A percentile compares a stretch with the other conserved stretches of the same genome.
Conservation (phyloP, 2,329 filamentous ascomycete species). For the Diaporthe vaccinii region DNA sequence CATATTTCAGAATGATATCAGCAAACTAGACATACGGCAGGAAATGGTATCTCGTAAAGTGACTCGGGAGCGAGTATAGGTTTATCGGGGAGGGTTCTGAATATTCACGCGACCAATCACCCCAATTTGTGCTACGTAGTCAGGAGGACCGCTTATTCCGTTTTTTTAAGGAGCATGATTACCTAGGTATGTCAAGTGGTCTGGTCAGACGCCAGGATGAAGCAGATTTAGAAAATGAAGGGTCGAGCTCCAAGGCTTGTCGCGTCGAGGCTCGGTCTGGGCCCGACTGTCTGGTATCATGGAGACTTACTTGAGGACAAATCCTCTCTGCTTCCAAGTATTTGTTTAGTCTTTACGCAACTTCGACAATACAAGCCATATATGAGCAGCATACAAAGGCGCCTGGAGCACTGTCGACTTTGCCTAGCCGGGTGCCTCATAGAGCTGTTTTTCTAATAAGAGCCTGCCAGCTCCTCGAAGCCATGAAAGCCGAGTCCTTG, state of each 20-base stretch:
- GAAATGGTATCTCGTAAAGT: not conserved
- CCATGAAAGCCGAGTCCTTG: too few relatives aligned
- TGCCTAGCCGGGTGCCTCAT: not conserved
- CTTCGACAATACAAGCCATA: not conserved
- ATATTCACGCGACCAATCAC: not conserved
- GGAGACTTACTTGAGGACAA: not conserved
- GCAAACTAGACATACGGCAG: not conserved
- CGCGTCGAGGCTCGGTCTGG: not conserved
- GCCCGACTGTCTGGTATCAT: not conserved
- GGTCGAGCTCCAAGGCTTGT: not conserved
- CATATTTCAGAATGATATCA: rapidly evolving
- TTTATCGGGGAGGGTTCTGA: too few relatives aligned
- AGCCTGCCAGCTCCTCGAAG: not conserved
- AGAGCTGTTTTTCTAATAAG: not conserved
- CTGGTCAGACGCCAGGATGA: not conserved
- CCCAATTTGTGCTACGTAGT: not conserved
- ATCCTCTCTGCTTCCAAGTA: not conserved
- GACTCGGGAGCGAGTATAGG: not conserved
- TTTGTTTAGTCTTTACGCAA: too few relatives aligned
- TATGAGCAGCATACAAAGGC: not conserved
- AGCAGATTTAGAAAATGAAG: rapidly evolving
- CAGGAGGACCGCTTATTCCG: not conserved
- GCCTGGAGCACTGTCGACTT: not conserved
- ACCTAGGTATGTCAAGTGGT: not conserved
- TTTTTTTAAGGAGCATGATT: not conserved